A percentile compares a stretch with the other conserved stretches of the same genome.
phyloP scores from a whole-genome alignment of 345 rosid genomes.

The Heritiera fomes region DNA sequence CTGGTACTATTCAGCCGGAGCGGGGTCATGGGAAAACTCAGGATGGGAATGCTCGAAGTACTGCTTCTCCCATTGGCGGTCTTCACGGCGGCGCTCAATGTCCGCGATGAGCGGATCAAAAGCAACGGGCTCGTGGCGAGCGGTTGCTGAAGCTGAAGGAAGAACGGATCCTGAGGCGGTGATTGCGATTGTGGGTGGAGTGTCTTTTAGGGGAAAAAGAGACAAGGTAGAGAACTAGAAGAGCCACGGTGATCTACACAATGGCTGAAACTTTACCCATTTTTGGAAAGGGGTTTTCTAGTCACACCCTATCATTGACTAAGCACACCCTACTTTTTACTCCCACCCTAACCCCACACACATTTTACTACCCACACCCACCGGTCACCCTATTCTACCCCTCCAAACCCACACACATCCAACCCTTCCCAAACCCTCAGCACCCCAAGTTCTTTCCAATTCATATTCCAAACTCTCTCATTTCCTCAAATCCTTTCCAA shows the following conservation, averaged over 20 bases:
- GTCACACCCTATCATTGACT: too few species aligned
- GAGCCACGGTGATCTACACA: constrained; percentile 49
- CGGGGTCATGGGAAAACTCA: constrained; percentile 39
- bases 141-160: constrained; percentile 46
- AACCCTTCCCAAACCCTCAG: too few species aligned
- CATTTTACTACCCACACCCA: too few species aligned
- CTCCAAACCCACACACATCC: too few species aligned
- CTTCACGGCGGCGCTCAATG: constrained; percentile 74
- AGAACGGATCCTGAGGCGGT: constrained; percentile 59
- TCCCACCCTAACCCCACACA: too few species aligned
- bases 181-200: constrained; percentile 37
- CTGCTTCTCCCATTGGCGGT: constrained; percentile 82
- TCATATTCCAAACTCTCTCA: too few species aligned
- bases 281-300: too few species aligned
- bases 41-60: constrained; percentile 68
- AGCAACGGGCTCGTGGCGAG: constrained; percentile 52
- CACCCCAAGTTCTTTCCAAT: too few species aligned
- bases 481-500: too few species aligned
- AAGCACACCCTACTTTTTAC: too few species aligned
- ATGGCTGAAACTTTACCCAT: constrained; percentile 50
- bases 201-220: constrained; percentile 50
- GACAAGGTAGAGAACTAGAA: constrained; percentile 53
- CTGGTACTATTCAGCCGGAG: constrained; percentile 71
- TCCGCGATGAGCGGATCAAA: constrained; percentile 80
- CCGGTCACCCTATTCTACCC: too few species aligned